These are phyloP conservation scores for Rhynchosporium agropyri DNA, from an alignment of 2,329 filamentous ascomycete species.

Conservation along the genomic window DNA sequence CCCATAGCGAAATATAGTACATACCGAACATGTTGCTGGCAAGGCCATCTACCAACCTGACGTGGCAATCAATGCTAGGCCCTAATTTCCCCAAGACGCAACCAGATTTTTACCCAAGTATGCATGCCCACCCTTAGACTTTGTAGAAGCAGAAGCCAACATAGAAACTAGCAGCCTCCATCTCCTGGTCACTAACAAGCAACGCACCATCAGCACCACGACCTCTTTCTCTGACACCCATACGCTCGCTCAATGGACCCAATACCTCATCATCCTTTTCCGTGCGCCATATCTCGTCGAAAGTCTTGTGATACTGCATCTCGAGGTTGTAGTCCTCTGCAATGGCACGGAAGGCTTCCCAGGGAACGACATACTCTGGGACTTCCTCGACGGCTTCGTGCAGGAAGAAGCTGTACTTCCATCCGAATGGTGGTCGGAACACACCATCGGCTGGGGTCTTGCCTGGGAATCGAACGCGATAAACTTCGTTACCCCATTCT, in stretches of 20 bases:
- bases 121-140: slow-evolving; percentile 54
- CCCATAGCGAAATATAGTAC: neutral
- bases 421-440: slow-evolving; percentile 93
- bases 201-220: slow-evolving; percentile 53
- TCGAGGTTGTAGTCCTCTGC: slow-evolving; percentile 98
- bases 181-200: slow-evolving; percentile 79
- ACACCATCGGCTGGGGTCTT: slow-evolving; percentile 82
- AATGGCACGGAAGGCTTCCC: slow-evolving; percentile 94
- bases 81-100: slow-evolving; percentile 2
- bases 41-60: neutral
- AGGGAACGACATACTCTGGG: slow-evolving; percentile 96
- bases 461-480: slow-evolving; percentile 84
- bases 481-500: slow-evolving; percentile 92
- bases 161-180: slow-evolving; percentile 91
- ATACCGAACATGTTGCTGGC: neutral
- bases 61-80: neutral
- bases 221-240: slow-evolving; percentile 81
- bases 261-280: slow-evolving; percentile 85
- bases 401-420: slow-evolving; percentile 97
- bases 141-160: slow-evolving; percentile 97
- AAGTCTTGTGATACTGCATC: slow-evolving; percentile 88
- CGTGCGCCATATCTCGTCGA: slow-evolving; percentile 86
- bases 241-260: slow-evolving; percentile 87
- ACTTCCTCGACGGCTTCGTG: slow-evolving; percentile 95
- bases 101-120: neutral